Base-by-base conservation (phyloP, 1,139 yeast genomes). In the Meyerozyma smithsonii region DNA sequence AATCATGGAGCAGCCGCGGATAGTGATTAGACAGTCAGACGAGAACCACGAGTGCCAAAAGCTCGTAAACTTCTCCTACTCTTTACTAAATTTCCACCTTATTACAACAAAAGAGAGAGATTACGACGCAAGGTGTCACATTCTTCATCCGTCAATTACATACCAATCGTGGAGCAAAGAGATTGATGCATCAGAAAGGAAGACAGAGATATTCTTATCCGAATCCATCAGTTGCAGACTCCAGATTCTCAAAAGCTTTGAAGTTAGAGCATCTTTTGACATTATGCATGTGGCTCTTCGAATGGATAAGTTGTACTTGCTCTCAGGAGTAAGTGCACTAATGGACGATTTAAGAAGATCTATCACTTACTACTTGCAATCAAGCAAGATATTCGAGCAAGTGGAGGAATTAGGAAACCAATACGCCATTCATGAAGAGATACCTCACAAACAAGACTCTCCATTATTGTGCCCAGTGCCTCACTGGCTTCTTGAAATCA, bases 1-100 rank as follows among this genome's bases (percentile, higher is more conserved):
- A 26, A 66, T 70, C 4, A 58, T 71, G 36, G 74, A 67, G 42
- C 76, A 70, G 46, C 78, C 79, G 8, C 52, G 74, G 21, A 40
- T 62, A 3, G 59, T 74, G 7, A 47, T 72, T 1, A 50, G 74
- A 21, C 62, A 62, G 37, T 50, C 54, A 14, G 56, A 57, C 15
- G 43, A 42, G 10, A 36, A 37, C 14, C 47, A 47, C 2, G 48
- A 59, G 4, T 49, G 58, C 15, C 50, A 55, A 0, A 66, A 61
- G 42, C 45, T 69, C 21, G 47, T 71, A 32, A 61, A 62, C 41
- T 58, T 64, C 36, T 62, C 71, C 1, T 69, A 64, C 46, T 66
- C 74, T 4, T 55, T 69, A 39, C 51, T 70, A 37, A 62, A 66
- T 43, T 53, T 72, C 39, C 71, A 65, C 37, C 48, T 67, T 8